Percentiles rank a stretch among this genome's conserved stretches.
These are phyloP conservation scores for Phanerochaete sordida DNA, from an alignment of 768 basidiomycete species.

Conservation along the genomic window DNA sequence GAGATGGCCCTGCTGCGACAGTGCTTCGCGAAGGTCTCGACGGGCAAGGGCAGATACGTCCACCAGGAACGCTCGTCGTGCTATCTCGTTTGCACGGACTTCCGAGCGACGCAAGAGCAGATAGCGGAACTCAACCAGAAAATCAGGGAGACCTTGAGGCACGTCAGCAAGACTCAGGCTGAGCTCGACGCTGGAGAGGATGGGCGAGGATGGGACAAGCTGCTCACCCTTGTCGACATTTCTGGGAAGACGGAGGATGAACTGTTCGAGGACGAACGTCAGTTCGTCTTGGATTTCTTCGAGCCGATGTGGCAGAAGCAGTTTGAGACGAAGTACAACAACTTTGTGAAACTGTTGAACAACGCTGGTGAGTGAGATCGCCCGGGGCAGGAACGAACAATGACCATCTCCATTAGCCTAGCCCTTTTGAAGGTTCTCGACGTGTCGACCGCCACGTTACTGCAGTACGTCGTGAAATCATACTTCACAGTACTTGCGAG, in stretches of 20 bases:
- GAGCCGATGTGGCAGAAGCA: conserved; percentile 11
- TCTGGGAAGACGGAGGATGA: background rate
- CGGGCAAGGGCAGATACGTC: background rate
- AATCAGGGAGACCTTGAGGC: background rate
- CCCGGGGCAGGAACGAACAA: too few species aligned
- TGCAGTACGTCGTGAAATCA: too few species aligned
- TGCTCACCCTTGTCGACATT: background rate
- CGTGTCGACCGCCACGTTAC: too few species aligned
- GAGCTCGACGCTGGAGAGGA: background rate
- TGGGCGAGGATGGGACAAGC: background rate
- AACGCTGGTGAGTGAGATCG: too few species aligned
- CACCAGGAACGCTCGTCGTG: conserved; percentile 1
- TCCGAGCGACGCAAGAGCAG: conserved; percentile 2
- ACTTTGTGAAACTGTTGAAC: too few species aligned
- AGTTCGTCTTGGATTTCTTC: conserved; percentile 11
- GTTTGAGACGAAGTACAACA: background rate
- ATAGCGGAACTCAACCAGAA: background rate
- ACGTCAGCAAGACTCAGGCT: background rate
- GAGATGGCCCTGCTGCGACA: conserved; percentile 6
- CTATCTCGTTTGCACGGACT: conserved; percentile 14
- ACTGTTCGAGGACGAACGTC: conserved; percentile 7
- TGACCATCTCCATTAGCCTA: too few species aligned
- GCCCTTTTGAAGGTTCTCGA: too few species aligned
- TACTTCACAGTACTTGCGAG: too few species aligned
- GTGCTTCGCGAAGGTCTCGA: conserved; percentile 6